Conservation (phyloP, 371 early-diverging fungal species). For the Apophysomyces trapeziformis region DNA sequence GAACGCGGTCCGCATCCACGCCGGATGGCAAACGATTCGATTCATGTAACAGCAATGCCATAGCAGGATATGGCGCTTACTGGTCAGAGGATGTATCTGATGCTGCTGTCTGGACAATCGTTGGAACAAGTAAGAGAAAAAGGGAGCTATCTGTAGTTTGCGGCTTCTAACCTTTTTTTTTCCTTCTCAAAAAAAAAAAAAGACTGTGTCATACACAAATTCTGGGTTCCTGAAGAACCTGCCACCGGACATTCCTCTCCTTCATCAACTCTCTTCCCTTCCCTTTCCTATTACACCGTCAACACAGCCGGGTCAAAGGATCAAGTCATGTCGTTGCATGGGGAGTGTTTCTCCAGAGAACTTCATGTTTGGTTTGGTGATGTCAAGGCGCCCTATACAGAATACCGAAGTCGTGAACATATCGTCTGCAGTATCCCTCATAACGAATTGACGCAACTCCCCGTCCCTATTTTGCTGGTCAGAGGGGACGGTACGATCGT, state of each 20-base stretch:
- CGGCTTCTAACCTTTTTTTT: neutral
- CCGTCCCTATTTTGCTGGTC: slow-evolving; percentile 64
- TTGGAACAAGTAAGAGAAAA: slow-evolving; percentile 53
- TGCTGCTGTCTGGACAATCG: slow-evolving; percentile 84
- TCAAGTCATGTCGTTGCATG: slow-evolving; percentile 46
- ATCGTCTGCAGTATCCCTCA: slow-evolving; percentile 45
- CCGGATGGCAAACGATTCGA: slow-evolving; percentile 9
- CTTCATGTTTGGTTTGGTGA: slow-evolving; percentile 66
- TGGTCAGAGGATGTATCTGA: slow-evolving; percentile 83
- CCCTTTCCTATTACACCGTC: slow-evolving; percentile 22
- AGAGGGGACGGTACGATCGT: slow-evolving; percentile 63
- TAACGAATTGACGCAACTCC: slow-evolving; percentile 27
- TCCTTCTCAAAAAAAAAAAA: neutral
- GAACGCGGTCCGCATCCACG: slow-evolving; percentile 3
- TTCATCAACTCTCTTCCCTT: slow-evolving; percentile 25
- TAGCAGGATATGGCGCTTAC: slow-evolving; percentile 34
- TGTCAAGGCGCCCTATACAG: slow-evolving; percentile 47
- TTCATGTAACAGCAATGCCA: neutral
- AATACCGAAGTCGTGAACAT: slow-evolving; percentile 45
- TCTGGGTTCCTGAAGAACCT: slow-evolving; percentile 51
- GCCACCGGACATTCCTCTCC: neutral
- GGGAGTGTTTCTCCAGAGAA: slow-evolving; percentile 63
- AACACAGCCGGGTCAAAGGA: slow-evolving; percentile 1
- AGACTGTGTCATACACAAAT: slow-evolving; percentile 71
- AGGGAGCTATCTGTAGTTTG: neutral